Evolutionary conservation across 1,139 yeast species (phyloP).

Genomic region (Pneumocystis sp.): DNA sequence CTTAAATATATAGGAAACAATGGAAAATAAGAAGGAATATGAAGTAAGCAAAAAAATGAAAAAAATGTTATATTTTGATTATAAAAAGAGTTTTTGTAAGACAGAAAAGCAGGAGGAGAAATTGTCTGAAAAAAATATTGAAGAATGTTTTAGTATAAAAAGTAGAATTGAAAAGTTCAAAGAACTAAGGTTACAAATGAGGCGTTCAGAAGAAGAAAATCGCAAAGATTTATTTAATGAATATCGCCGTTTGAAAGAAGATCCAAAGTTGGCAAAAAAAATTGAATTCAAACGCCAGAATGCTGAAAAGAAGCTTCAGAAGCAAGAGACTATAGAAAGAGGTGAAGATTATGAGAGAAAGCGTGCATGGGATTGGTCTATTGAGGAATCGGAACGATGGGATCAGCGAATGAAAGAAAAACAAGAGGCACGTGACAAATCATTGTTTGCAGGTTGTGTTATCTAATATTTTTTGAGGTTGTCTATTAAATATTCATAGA

Average conservation of each 20-base stretch:
- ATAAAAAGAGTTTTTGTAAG: background rate
- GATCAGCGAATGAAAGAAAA: constrained; percentile 29
- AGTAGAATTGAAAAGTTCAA: constrained; percentile 9
- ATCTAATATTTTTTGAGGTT: background rate
- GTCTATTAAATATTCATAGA: constrained; percentile 7
- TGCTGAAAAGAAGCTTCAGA: constrained; percentile 30
- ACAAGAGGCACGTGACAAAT: constrained; percentile 13
- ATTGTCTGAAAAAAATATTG: background rate
- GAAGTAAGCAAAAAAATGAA: background rate
- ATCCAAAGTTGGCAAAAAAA: constrained; percentile 22
- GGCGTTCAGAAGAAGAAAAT: constrained; percentile 25
- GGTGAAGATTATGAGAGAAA: constrained; percentile 31
- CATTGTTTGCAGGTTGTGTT: constrained; percentile 16
- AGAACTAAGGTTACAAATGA: constrained; percentile 11
- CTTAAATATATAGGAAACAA: background rate
- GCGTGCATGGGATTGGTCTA: constrained; percentile 46
- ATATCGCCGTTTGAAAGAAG: constrained; percentile 25
- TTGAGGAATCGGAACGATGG: constrained; percentile 60
- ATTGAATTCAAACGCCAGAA: constrained; percentile 24
- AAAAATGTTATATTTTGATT: background rate
- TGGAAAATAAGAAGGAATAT: background rate
- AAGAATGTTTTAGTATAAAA: constrained; percentile 2
- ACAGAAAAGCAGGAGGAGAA: background rate
- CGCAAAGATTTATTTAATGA: constrained; percentile 31
- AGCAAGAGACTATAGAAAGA: constrained; percentile 26